Conservation (phyloP, 2,329 filamentous ascomycete species). For the Xylariaceae sp. region DNA sequence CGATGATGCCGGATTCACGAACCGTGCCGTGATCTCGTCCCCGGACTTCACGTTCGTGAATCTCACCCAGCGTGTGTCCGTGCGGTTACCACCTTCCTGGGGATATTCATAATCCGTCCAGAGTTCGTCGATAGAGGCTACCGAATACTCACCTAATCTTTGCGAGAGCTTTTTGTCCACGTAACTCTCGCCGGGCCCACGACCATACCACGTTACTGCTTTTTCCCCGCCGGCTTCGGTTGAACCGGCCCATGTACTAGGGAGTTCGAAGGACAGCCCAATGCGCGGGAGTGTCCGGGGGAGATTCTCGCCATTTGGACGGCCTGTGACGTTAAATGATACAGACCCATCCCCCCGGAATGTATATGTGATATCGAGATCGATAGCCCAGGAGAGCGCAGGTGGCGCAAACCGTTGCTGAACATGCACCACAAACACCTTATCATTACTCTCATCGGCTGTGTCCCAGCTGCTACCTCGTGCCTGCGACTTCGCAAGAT, state of each 20-base stretch:
- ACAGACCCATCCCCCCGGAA: conserved; percentile 44
- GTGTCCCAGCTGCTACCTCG: conserved; percentile 22
- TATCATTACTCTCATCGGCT: conserved; percentile 27
- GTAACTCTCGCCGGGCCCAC: conserved; percentile 63
- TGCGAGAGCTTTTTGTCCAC: conserved; percentile 60
- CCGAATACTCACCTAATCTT: conserved; percentile 46
- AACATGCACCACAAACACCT: conserved; percentile 38
- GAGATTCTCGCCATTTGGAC: conserved; percentile 42
- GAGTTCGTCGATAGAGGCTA: conserved; percentile 42
- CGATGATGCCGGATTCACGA: conserved; percentile 25
- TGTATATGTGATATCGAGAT: conserved; percentile 48
- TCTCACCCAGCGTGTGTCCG: conserved; percentile 56
- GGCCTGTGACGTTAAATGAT: conserved; percentile 43
- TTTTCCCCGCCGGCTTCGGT: conserved; percentile 1
- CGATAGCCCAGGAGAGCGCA: conserved; percentile 55
- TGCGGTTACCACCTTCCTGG: conserved; percentile 61
- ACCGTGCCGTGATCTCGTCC: conserved; percentile 26
- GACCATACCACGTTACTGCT: conserved; percentile 55
- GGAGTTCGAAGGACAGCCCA: conserved; percentile 47
- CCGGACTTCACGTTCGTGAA: conserved; percentile 30
- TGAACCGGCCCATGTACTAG: conserved; percentile 19
- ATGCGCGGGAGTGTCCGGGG: conserved; percentile 57
- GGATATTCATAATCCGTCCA: conserved; percentile 62
- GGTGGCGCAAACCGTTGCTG: conserved; percentile 53
- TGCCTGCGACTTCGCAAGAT: conserved; percentile 13